Evolutionary conservation across 2,329 filamentous ascomycete genomes (phyloP), one percentile per base, ranked within the genome.

Genomic region (Orbilia ellipsospora): DNA sequence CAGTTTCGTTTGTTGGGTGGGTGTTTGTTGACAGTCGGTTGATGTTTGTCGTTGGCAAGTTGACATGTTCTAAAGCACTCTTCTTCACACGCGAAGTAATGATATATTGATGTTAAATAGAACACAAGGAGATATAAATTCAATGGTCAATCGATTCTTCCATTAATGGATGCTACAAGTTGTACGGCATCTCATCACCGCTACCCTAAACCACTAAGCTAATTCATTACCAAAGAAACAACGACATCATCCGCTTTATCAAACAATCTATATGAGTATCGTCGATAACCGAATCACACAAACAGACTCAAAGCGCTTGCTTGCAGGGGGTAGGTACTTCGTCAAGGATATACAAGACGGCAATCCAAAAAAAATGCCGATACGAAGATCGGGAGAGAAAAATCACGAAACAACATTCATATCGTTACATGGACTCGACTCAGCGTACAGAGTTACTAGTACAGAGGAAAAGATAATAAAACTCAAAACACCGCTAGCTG

Each of bases 221-320:
- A 23, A 23, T 23, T 12, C n/a, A 52, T 12, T 7, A 31, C 26
- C 26, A 28, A 28, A 55, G 28, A 8, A 36, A 6, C 28, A 50
- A 18, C 12, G 6, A 26, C 20, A 61, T n/a, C 5, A 40, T 54
- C 23, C 51, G 50, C 57, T 63, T 50, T 70, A 70, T 70, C 31
- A 36, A 36, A 36, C 51, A 67, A 70, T 70, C 66, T 70, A 70
- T 70, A 26, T 18, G n/a, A 23, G 20, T 48, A 28, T 63, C 59
- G 62, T 57, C 31, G 31, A 36, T 36, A 36, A 36, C 10, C 31
- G 31, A 36, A 7, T 28, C 5, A 54, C 51, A 54, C 60, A 57
- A 70, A 63, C 57, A 70, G 60, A 52, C 68, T 59, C 54, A 55
- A 28, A 50, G 45, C 44, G 44, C 44, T n/a, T 13, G 36, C 44